A percentile compares a stretch with the other conserved stretches of the same genome.
phyloP scores from a whole-genome alignment of 768 basidiomycete species.

The Suillus alpinus region DNA sequence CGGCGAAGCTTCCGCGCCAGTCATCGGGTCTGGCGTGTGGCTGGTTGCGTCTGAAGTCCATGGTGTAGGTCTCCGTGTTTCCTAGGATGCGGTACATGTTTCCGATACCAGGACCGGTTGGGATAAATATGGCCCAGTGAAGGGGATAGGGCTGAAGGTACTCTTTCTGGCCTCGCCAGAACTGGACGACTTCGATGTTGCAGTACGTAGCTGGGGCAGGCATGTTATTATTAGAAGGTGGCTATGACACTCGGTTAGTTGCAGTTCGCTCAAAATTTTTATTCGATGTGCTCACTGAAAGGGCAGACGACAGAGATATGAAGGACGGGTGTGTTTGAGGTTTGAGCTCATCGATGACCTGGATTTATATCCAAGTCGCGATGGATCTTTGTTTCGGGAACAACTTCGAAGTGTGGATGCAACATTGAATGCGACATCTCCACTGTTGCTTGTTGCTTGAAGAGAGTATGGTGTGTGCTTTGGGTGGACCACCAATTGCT shows the following conservation, averaged over 20 bases:
- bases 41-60: constrained; percentile 9
- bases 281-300: background rate
- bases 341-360: background rate
- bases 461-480: background rate
- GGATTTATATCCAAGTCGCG: background rate
- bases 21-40: constrained; percentile 7
- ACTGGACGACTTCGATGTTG: constrained; percentile 28
- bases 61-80: constrained; percentile 20
- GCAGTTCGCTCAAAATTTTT: background rate
- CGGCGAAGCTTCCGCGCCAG: constrained; percentile 25
- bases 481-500: background rate
- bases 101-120: constrained; percentile 16
- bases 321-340: background rate
- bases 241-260: background rate
- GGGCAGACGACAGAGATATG: background rate
- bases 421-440: background rate
- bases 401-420: background rate
- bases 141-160: constrained; percentile 13
- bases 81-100: constrained; percentile 28
- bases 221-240: background rate
- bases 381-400: background rate
- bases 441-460: background rate
- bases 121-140: constrained; percentile 32
- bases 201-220: constrained; percentile 17
- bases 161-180: constrained; percentile 24